phyloP scores from a whole-genome alignment of 1,284 basidiomycete genomes.

The Coniophora puteana region DNA sequence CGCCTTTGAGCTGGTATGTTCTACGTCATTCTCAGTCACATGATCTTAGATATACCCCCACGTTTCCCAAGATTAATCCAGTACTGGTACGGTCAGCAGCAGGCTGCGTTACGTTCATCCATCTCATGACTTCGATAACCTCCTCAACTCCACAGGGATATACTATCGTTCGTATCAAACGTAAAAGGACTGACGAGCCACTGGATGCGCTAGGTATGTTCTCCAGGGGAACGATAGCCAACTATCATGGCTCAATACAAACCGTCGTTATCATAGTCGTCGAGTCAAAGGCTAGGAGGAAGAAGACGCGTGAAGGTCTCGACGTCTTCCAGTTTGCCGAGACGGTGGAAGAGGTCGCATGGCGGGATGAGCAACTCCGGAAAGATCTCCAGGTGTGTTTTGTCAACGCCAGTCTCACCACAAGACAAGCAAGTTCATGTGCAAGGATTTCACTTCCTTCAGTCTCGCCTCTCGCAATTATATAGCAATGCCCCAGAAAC shows the following conservation, averaged over 20 bases:
- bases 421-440: neutral
- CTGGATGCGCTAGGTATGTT: constrained; percentile 67
- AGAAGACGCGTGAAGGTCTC: constrained; percentile 55
- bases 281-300: constrained; percentile 54
- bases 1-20: no score
- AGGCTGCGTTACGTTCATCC: no score
- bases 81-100: no score
- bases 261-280: constrained; percentile 58
- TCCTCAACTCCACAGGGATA: no score
- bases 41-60: no score
- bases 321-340: constrained; percentile 76
- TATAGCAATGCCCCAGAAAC: constrained; percentile 14
- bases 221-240: constrained; percentile 7
- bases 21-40: no score
- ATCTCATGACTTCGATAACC: no score
- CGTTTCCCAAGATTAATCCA: no score
- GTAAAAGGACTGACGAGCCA: constrained; percentile 75
- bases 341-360: constrained; percentile 66
- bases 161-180: constrained; percentile 74
- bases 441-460: neutral
- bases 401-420: no score
- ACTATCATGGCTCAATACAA: constrained; percentile 15
- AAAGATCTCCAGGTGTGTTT: constrained; percentile 57
- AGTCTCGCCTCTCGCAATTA: constrained; percentile 52
- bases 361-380: constrained; percentile 55